A percentile compares a stretch with the other conserved stretches of the same genome.
phyloP scores from a whole-genome alignment of 306 rosid genomes.

The Comarum palustre region DNA sequence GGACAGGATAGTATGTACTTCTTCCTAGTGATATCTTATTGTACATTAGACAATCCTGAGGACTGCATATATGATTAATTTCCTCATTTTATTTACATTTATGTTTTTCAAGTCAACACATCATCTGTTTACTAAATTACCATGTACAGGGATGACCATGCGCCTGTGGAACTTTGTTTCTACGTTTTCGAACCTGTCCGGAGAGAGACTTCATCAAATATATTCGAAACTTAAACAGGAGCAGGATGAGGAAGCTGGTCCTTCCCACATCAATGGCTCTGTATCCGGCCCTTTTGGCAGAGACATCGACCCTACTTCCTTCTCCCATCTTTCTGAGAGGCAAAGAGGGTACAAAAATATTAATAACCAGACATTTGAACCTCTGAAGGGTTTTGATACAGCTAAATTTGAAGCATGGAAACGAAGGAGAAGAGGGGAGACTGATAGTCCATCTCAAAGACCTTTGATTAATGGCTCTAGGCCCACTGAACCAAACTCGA shows the following conservation, averaged over 20 bases:
- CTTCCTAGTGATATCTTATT: background rate
- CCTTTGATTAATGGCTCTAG: slow-evolving; percentile 48
- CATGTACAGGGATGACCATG: slow-evolving; percentile 77
- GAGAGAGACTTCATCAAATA: slow-evolving; percentile 91
- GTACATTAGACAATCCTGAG: background rate
- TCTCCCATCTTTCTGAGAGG: slow-evolving; percentile 49
- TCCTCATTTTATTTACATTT: background rate
- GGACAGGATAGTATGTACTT: slow-evolving; percentile 86
- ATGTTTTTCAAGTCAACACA: background rate
- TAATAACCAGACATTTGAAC: slow-evolving; percentile 49
- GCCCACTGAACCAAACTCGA: slow-evolving; percentile 60
- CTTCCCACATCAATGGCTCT: slow-evolving; percentile 67
- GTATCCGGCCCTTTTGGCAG: slow-evolving; percentile 54
- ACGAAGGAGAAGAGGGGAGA: slow-evolving; percentile 72
- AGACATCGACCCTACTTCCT: slow-evolving; percentile 46
- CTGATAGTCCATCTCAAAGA: slow-evolving; percentile 63
- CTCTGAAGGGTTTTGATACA: slow-evolving; percentile 47
- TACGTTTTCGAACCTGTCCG: slow-evolving; percentile 89
- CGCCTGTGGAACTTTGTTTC: slow-evolving; percentile 98
- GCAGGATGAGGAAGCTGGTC: slow-evolving; percentile 70
- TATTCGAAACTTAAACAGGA: slow-evolving; percentile 84
- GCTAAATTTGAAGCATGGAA: slow-evolving; percentile 90
- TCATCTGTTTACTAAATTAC: slow-evolving; percentile 2
- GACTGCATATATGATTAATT: background rate
- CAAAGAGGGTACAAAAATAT: slow-evolving; percentile 55